Evolutionary conservation across 2,329 filamentous ascomycete genomes (phyloP).

Genomic region (Ceratocystis cacaofunesta): DNA sequence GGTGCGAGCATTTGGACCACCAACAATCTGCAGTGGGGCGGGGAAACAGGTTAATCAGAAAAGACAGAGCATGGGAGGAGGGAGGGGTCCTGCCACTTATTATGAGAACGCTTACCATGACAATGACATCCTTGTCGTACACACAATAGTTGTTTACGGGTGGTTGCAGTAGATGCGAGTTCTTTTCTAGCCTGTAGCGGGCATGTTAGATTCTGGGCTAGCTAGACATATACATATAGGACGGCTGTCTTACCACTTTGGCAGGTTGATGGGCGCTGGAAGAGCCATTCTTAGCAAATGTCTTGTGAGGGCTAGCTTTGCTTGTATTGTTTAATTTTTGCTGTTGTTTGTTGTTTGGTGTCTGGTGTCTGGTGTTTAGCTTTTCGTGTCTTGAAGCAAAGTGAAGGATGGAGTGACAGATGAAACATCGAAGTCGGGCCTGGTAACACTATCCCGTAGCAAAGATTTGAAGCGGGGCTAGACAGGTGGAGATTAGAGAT

Average conservation of each 20-base stretch:
- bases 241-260: slow-evolving; percentile 27
- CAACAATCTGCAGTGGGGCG: slow-evolving; percentile 51
- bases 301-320: background rate
- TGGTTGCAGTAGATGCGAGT: slow-evolving; percentile 81
- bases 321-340: background rate
- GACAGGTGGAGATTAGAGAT: background rate
- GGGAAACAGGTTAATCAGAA: background rate
- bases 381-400: too few species aligned
- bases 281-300: slow-evolving; percentile 16
- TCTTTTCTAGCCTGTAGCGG: slow-evolving; percentile 62
- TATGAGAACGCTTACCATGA: slow-evolving; percentile 44
- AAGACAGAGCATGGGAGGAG: slow-evolving; percentile 1
- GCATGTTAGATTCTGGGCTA: background rate
- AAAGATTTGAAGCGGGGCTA: background rate
- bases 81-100: background rate
- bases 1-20: slow-evolving; percentile 86
- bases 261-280: slow-evolving; percentile 28
- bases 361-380: too few species aligned
- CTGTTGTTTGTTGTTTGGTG: too few species aligned
- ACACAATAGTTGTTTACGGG: slow-evolving; percentile 97
- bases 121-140: slow-evolving; percentile 68
- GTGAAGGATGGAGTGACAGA: too few species aligned
- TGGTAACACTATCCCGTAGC: background rate
- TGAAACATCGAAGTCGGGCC: too few species aligned
- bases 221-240: background rate